These are phyloP conservation scores for Striga hermonthica DNA, from an alignment of 305 asterid species.

Conservation along the genomic window DNA sequence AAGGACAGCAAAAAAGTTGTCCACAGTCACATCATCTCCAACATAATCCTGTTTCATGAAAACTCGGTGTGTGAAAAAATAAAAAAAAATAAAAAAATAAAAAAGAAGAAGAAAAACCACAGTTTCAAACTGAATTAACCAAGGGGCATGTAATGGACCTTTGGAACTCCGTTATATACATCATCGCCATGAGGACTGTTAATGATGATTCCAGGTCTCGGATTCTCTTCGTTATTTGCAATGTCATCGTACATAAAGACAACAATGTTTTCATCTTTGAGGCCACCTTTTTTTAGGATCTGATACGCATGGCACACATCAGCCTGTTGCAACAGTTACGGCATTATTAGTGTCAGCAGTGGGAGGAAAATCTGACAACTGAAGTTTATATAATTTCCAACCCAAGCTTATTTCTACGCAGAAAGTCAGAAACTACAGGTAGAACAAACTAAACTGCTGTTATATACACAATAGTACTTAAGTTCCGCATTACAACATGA, in stretches of 20 bases:
- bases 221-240: slow-evolving; percentile 78
- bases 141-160: slow-evolving; percentile 44
- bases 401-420: too few species aligned
- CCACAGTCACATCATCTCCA: slow-evolving; percentile 68
- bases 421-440: too few species aligned
- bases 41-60: slow-evolving; percentile 71
- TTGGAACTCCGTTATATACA: slow-evolving; percentile 92
- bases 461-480: too few species aligned
- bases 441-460: too few species aligned
- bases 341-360: slow-evolving; percentile 1
- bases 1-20: slow-evolving; percentile 75
- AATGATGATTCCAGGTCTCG: slow-evolving; percentile 85
- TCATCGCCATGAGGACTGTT: slow-evolving; percentile 83
- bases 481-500: too few species aligned
- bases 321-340: slow-evolving; percentile 46
- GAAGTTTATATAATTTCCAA: too few species aligned
- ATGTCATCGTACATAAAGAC: slow-evolving; percentile 96
- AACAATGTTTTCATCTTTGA: slow-evolving; percentile 85
- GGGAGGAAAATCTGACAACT: too few species aligned
- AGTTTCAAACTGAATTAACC: slow-evolving; percentile 19
- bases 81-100: slow-evolving; percentile 2
- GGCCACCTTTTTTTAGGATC: slow-evolving; percentile 76
- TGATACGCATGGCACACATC: slow-evolving; percentile 97
- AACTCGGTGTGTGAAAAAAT: slow-evolving; percentile 25
- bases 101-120: too few species aligned